phyloP scores from a whole-genome alignment of 2,329 filamentous ascomycete genomes.

The Fusarium equiseti region DNA sequence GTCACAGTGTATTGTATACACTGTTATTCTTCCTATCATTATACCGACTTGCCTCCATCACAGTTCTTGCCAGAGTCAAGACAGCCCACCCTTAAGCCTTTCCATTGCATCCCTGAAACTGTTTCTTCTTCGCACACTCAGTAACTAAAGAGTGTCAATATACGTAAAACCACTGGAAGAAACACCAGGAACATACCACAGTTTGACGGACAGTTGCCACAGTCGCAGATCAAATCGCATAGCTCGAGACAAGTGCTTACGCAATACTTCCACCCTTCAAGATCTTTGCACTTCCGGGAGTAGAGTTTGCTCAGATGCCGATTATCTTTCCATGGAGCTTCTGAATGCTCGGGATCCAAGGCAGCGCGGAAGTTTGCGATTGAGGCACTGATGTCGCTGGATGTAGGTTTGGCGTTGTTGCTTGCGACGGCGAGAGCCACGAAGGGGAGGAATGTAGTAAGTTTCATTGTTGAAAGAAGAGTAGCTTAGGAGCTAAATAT shows the following conservation, averaged over 20 bases:
- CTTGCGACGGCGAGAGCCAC: not conserved
- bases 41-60: not conserved
- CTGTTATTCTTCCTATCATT: not conserved
- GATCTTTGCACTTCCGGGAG: not conserved
- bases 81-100: no score
- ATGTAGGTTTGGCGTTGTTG: not conserved
- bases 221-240: not conserved
- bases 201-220: not conserved
- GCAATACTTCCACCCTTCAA: not conserved
- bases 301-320: not conserved
- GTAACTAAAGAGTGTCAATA: not conserved
- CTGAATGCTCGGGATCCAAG: not conserved
- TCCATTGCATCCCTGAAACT: not conserved
- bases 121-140: not conserved
- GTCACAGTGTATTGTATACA: not conserved
- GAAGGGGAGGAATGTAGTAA: not conserved
- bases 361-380: not conserved
- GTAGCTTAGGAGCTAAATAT: not conserved
- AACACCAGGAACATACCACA: not conserved
- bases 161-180: fast-evolving
- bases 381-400: not conserved
- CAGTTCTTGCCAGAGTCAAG: not conserved
- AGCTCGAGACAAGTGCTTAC: not conserved
- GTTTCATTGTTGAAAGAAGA: not conserved
- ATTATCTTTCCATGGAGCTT: not conserved